phyloP scores from a whole-genome alignment of 805 yeast genomes.

The Saturnispora dispora region DNA sequence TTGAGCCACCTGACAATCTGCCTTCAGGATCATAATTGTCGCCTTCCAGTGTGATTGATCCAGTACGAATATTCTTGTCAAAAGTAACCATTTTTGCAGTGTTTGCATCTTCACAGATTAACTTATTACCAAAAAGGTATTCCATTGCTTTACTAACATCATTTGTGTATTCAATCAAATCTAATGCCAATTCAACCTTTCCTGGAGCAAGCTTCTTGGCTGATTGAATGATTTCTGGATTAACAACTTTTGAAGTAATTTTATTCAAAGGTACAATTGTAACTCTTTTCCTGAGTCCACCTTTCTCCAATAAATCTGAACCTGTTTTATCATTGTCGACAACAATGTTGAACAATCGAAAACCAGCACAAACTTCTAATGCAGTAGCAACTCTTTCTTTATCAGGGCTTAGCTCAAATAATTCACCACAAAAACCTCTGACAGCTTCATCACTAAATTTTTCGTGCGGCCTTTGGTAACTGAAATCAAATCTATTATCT shows the following conservation, averaged over 20 bases:
- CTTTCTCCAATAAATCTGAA: slow-evolving; percentile 69
- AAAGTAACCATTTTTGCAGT: slow-evolving; percentile 87
- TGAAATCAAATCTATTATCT: slow-evolving; percentile 68
- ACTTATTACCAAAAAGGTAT: slow-evolving; percentile 82
- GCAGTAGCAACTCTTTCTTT: slow-evolving; percentile 63
- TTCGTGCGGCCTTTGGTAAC: slow-evolving; percentile 55
- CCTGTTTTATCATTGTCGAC: slow-evolving; percentile 85
- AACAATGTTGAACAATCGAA: slow-evolving; percentile 77
- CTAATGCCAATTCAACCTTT: slow-evolving; percentile 82
- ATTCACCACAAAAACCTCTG: slow-evolving; percentile 83
- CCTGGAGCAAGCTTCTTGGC: slow-evolving; percentile 78
- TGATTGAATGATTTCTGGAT: slow-evolving; percentile 40
- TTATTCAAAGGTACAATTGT: slow-evolving; percentile 90
- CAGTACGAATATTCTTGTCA: slow-evolving; percentile 67
- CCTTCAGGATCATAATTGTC: slow-evolving; percentile 96
- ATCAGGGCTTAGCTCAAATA: slow-evolving; percentile 52
- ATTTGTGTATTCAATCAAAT: slow-evolving; percentile 63
- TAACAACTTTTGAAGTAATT: slow-evolving; percentile 53
- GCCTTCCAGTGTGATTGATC: slow-evolving; percentile 86
- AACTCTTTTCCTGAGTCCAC: slow-evolving; percentile 69
- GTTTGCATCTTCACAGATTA: slow-evolving; percentile 78
- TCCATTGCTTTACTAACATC: slow-evolving; percentile 79
- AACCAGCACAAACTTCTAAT: slow-evolving; percentile 90
- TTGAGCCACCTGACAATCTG: slow-evolving; percentile 89
- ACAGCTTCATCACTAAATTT: slow-evolving; percentile 55